phyloP scores from a whole-genome alignment of 441 rosid species.

The Gossypium gossypioides region DNA sequence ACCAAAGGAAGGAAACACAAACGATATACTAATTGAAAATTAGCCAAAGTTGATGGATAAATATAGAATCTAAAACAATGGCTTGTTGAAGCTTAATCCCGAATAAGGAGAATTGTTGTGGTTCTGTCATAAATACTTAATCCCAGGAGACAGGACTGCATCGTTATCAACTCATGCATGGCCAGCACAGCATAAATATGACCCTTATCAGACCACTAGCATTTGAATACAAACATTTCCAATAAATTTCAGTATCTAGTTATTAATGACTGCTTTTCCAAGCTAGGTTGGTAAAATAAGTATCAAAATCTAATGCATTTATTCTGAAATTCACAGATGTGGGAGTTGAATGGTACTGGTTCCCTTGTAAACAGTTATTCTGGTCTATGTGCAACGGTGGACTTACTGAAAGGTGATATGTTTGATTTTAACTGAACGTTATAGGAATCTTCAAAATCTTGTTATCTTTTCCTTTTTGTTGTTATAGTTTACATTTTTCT shows the following conservation, averaged over 20 bases:
- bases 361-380: conserved; percentile 59
- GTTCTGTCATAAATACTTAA: background rate
- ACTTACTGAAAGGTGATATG: conserved; percentile 36
- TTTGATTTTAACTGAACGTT: background rate
- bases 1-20: background rate
- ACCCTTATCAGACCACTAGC: background rate
- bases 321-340: conserved; percentile 39
- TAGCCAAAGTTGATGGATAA: background rate
- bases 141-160: background rate
- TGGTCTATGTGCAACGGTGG: conserved; percentile 65
- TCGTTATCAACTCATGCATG: background rate
- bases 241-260: background rate
- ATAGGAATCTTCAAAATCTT: background rate
- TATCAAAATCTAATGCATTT: background rate
- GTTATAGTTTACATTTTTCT: background rate
- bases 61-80: background rate
- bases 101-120: background rate
- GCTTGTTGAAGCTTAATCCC: background rate
- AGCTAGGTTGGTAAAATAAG: background rate
- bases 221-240: background rate
- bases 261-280: background rate
- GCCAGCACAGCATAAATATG: background rate
- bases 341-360: conserved; percentile 61
- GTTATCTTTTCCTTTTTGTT: background rate
- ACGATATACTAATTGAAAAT: background rate